These are phyloP conservation scores for Allantophomopsis cytisporea DNA, from an alignment of 2,329 filamentous ascomycete species.

Conservation along the genomic window DNA sequence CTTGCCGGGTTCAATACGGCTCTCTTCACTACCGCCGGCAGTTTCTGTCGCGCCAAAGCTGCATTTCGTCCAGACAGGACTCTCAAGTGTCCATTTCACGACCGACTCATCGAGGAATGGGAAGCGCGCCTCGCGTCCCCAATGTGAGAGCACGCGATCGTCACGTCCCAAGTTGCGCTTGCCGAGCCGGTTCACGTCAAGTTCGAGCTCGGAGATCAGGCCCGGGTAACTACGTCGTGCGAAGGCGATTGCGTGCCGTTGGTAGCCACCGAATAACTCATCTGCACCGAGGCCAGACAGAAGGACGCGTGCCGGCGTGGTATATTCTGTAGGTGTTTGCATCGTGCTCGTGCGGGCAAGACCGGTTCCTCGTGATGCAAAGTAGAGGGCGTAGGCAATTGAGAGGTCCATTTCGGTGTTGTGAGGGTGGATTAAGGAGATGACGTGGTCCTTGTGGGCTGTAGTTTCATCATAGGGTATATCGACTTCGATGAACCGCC, in stretches of 20 bases:
- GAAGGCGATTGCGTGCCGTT: conserved; percentile 69
- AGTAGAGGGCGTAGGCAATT: conserved; percentile 88
- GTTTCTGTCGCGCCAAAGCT: conserved; percentile 51
- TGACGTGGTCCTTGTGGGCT: conserved; percentile 53
- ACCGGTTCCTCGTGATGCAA: conserved; percentile 65
- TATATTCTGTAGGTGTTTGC: conserved; percentile 28
- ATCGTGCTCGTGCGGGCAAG: conserved; percentile 9
- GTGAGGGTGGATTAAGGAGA: conserved; percentile 76
- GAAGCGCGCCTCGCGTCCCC: conserved; percentile 79
- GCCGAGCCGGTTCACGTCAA: conserved; percentile 76
- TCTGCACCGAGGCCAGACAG: conserved; percentile 91
- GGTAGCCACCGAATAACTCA: conserved; percentile 90
- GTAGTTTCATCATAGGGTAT: conserved; percentile 67
- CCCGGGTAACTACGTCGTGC: conserved; percentile 52
- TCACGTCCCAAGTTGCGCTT: conserved; percentile 93
- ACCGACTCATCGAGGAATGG: conserved; percentile 83
- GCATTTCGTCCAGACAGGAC: conserved; percentile 74
- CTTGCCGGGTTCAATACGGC: conserved; percentile 62
- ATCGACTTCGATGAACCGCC: conserved; percentile 80
- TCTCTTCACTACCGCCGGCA: conserved; percentile 8
- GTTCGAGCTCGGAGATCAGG: conserved; percentile 66
- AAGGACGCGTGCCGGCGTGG: conserved; percentile 65
- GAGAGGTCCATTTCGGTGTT: conserved; percentile 99
- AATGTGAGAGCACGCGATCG: conserved; percentile 80
- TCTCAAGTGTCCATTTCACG: conserved; percentile 63